Evolutionary conservation across 2,329 filamentous ascomycete genomes (phyloP), one percentile per base, ranked within the genome.

Genomic region (Alternaria infectoria): DNA sequence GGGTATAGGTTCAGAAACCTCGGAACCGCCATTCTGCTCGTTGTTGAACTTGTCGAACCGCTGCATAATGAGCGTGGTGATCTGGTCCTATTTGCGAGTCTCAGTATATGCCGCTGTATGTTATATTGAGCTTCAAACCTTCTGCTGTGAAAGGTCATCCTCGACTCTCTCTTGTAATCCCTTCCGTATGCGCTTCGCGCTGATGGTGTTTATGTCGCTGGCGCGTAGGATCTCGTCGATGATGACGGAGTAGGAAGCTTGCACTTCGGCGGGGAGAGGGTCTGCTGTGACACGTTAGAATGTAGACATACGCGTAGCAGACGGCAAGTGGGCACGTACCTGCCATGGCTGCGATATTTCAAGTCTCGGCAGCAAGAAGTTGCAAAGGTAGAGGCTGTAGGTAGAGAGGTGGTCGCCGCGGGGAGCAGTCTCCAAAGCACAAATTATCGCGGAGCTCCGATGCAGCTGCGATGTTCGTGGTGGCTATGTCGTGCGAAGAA

Each of bases 121-220:
- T 10, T 7, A 15, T 50, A 30, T 36, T 74, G 11, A 10, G 30
- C 28, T n/a, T 54, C 30, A 56, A 75, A 89, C 88, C 84, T 90
- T 90, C 70, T 89, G 85, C 56, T 84, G 83, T 56, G 86, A 84
- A 69, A 90, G 84, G 77, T 90, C 88, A 81, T 88, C 83, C 72
- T 86, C 84, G 57, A 90, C 84, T 64, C 81, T 81, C 71, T 86
- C 86, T 74, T 90, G 87, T 44, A 90, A 81, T 26, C 86, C 86
- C 77, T 87, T 88, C 68, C 88, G 86, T 77, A 90, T 89, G 70
- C 84, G 83, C 80, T 90, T 90, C 63, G 87, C 87, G 36, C 88
- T 89, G 67, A 90, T 86, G 57, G 87, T 89, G 67, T 87, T 87
- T 28, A 90, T 81, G 71, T 90, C 88, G 74, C 87, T 87, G 58